Percentiles rank a stretch among this genome's conserved stretches.
phyloP scores from a whole-genome alignment of 192 early-diverging fungal genomes.

The Backusella tuberculispora region DNA sequence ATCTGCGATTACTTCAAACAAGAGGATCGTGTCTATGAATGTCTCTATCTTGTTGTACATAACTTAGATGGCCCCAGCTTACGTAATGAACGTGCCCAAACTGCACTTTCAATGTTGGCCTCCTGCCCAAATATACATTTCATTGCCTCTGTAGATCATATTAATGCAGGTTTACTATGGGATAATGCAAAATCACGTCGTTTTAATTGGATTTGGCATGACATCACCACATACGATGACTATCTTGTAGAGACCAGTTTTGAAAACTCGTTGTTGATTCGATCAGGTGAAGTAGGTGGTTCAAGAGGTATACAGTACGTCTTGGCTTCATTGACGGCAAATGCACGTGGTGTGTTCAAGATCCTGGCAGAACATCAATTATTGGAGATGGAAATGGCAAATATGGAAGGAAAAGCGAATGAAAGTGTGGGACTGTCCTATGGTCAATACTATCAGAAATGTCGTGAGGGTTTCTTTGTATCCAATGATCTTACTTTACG shows the following conservation, averaged over 20 bases:
- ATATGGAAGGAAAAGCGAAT: constrained; percentile 31
- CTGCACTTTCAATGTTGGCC: constrained; percentile 69
- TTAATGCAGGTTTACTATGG: constrained; percentile 89
- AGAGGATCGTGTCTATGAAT: constrained; percentile 45
- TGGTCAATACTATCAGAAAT: constrained; percentile 67
- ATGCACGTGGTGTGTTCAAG: constrained; percentile 84
- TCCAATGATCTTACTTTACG: constrained; percentile 83
- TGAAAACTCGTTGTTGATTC: constrained; percentile 72
- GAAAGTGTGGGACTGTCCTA: constrained; percentile 64
- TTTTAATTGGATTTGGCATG: constrained; percentile 92
- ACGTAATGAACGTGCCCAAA: constrained; percentile 70
- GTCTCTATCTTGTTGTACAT: constrained; percentile 81
- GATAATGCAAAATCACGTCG: constrained; percentile 68
- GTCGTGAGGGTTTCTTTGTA: constrained; percentile 83
- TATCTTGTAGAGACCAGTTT: constrained; percentile 86
- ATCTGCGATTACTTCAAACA: constrained; percentile 69
- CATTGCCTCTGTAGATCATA: constrained; percentile 89
- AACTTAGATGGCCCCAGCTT: constrained; percentile 86
- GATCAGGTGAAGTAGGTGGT: constrained; percentile 57
- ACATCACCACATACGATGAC: constrained; percentile 83
- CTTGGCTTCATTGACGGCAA: constrained; percentile 77
- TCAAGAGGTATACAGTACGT: constrained; percentile 79
- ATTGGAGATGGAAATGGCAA: constrained; percentile 40
- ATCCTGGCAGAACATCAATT: constrained; percentile 89
- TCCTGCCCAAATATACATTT: constrained; percentile 69